Base-by-base conservation (phyloP, 73 alveolate genomes). In the Loxodes magnus region DNA sequence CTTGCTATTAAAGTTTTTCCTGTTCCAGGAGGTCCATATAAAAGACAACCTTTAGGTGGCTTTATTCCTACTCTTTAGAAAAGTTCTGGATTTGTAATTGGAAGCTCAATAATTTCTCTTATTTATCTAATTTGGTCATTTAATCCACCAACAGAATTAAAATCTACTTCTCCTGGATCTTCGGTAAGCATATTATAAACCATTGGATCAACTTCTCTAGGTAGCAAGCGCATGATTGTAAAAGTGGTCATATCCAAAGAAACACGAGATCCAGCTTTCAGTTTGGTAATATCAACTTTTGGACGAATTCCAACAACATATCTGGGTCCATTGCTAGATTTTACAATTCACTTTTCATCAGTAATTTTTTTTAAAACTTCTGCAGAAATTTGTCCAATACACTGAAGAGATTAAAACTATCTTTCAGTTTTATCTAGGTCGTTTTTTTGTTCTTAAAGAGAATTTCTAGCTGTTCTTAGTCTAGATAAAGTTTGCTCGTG, bases 11-110 rank as follows among this genome's bases (percentile, higher is more conserved):
- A 77, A 17, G 99, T 94, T 68, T 94, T 94, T 9, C 99, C 99
- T 16, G 99, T 94, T 24, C 99, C 99, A 49, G 99, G 99, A 26
- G 99, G 99, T 7, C 99, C 99, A 46, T 94, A 94, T 58, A 94
- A 80, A 38, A 94, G 88, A 42, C 92, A 97, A 5, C 99, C 99
- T 64, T 92, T 94, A 29, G 99, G 99, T 12, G 98, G 92, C 74
- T 94, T 94, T 50, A 94, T 94, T 37, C 99, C 99, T 7, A 94
- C 98, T 63, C 99, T 92, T 62, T 71, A 62, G 82, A 94, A 94
- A 34, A 94, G 77, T 44, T 94, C 99, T 1, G 98, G 98, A 67
- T 94, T 94, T 0, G 99, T 91, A 24, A 94, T 64, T 1, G 99
- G 99, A 48, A 94, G 84, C 82, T 94, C 99, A 43, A 94, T 79